phyloP scores from a whole-genome alignment of 441 rosid species.

The Iberis amara region DNA sequence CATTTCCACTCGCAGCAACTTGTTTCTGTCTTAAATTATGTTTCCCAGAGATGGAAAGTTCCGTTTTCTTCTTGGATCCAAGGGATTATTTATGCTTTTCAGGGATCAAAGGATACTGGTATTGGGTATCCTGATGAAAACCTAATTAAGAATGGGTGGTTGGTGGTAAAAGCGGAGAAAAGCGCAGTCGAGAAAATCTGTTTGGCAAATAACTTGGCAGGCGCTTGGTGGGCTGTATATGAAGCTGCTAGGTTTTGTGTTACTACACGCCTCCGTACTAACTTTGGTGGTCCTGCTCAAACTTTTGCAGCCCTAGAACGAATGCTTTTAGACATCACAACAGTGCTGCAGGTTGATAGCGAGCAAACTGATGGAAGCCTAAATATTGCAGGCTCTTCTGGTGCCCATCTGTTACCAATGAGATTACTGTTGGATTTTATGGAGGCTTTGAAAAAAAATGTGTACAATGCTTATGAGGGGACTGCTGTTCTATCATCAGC shows the following conservation, averaged over 20 bases:
- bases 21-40: slow-evolving; percentile 88
- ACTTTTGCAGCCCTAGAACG: slow-evolving; percentile 98
- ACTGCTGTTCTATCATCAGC: slow-evolving; percentile 75
- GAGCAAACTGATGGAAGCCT: slow-evolving; percentile 81
- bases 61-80: slow-evolving; percentile 92
- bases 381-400: slow-evolving; percentile 77
- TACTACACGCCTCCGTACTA: slow-evolving; percentile 82
- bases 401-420: slow-evolving; percentile 94
- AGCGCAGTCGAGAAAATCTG: slow-evolving; percentile 69
- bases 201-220: slow-evolving; percentile 76
- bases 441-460: slow-evolving; percentile 90
- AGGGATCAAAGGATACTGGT: slow-evolving; percentile 45
- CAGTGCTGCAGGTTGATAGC: slow-evolving; percentile 74
- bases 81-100: slow-evolving; percentile 61
- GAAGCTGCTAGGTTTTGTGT: slow-evolving; percentile 96
- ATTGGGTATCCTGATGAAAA: slow-evolving; percentile 63
- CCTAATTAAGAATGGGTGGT: slow-evolving; percentile 43
- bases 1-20: slow-evolving; percentile 91
- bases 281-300: slow-evolving; percentile 98
- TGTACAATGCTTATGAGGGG: slow-evolving; percentile 95
- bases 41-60: slow-evolving; percentile 90
- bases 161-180: slow-evolving; percentile 59
- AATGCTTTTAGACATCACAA: slow-evolving; percentile 91
- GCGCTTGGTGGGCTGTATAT: slow-evolving; percentile 98
- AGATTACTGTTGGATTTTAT: slow-evolving; percentile 91